Evolutionary conservation across 768 basidiomycete species (phyloP).

Genomic region (Sarcodon aspratus): DNA sequence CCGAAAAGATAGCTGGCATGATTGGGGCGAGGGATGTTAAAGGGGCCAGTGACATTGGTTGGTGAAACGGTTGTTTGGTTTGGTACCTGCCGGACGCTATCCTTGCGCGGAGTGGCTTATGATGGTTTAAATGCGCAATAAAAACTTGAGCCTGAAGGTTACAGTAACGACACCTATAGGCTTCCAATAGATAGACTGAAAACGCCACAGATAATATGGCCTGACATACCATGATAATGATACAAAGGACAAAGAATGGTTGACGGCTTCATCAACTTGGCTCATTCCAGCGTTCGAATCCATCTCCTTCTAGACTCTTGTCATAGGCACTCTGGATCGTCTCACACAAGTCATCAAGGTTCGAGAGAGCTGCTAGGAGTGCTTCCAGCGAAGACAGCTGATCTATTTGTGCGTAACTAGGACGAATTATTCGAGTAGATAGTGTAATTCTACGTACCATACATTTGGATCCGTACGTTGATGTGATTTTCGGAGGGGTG

Average conservation of each 20-base stretch:
- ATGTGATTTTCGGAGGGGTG: constrained; percentile 97
- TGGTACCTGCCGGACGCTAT: too few relatives aligned
- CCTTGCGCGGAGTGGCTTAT: too few relatives aligned
- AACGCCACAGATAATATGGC: not conserved
- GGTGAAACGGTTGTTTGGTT: too few relatives aligned
- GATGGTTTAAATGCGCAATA: too few relatives aligned
- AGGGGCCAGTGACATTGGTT: too few relatives aligned
- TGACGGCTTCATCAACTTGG: constrained; percentile 27
- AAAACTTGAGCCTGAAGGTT: too few relatives aligned
- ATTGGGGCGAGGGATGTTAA: too few relatives aligned
- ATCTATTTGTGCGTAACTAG: constrained; percentile 33
- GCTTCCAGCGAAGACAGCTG: constrained; percentile 78
- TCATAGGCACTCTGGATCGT: constrained; percentile 62
- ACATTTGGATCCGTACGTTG: constrained; percentile 98
- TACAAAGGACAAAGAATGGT: not conserved
- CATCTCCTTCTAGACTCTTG: constrained; percentile 38
- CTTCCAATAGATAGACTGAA: not conserved
- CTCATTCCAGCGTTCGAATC: constrained; percentile 63
- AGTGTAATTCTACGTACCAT: constrained; percentile 49
- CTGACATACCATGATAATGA: not conserved
- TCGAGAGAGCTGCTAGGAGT: constrained; percentile 60
- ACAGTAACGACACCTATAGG: not conserved
- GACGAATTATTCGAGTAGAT: not conserved
- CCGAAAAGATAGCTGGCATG: too few relatives aligned
- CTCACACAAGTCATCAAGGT: constrained; percentile 69